phyloP scores from a whole-genome alignment of 1,139 yeast species.

The Ogataea hybrid region DNA sequence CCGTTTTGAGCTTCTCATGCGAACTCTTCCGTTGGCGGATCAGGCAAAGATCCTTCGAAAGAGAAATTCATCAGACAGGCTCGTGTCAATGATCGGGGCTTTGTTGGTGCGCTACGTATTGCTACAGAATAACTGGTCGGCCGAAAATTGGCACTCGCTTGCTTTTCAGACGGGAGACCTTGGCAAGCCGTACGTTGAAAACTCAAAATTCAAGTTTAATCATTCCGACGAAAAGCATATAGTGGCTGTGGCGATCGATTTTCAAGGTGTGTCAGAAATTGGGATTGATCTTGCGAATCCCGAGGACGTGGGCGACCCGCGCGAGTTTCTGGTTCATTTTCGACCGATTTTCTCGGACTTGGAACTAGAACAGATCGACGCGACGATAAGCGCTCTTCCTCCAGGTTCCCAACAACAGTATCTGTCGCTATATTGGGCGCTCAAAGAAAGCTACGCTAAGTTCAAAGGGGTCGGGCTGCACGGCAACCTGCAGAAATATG shows the following conservation, averaged over 20 bases:
- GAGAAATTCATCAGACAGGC: conserved; percentile 19
- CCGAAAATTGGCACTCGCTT: conserved; percentile 16
- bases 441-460: conserved; percentile 70
- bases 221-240: conserved; percentile 57
- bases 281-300: conserved; percentile 67
- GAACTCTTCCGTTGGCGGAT: conserved; percentile 23
- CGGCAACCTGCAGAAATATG: conserved; percentile 40
- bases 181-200: conserved; percentile 42
- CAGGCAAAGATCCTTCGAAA: conserved; percentile 24
- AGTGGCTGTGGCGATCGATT: conserved; percentile 43
- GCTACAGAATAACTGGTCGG: conserved; percentile 12
- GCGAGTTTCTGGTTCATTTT: conserved; percentile 41
- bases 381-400: conserved; percentile 3
- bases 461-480: conserved; percentile 61
- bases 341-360: conserved; percentile 44
- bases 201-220: conserved; percentile 39
- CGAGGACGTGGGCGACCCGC: conserved; percentile 38
- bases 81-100: conserved; percentile 23
- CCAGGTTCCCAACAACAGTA: conserved; percentile 24
- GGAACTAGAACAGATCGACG: conserved; percentile 39
- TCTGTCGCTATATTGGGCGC: conserved; percentile 60
- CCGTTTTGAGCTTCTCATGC: conserved; percentile 26
- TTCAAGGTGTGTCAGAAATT: conserved; percentile 33
- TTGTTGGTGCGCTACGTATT: conserved; percentile 24
- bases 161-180: conserved; percentile 27